Evolutionary conservation across 1,284 basidiomycete species (phyloP).

Genomic region (Rugosomyces carneus): DNA sequence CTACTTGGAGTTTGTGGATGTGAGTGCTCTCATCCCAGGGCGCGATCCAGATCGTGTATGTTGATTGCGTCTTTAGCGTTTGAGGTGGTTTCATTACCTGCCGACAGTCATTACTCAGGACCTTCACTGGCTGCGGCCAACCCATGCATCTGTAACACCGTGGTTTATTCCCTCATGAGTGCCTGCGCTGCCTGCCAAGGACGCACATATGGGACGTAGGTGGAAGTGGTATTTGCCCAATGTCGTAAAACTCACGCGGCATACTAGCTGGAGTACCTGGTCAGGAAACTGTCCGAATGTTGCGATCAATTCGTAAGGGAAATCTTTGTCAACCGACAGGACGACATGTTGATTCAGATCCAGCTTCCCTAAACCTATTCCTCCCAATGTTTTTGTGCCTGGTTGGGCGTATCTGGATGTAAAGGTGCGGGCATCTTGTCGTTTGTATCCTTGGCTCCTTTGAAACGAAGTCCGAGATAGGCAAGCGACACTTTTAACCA

Average conservation of each 20-base stretch:
- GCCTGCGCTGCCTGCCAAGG: constrained; percentile 26
- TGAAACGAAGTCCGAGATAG: constrained; percentile 1
- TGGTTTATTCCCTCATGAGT: constrained; percentile 25
- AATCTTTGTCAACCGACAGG: not conserved
- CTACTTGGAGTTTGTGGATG: constrained; percentile 33
- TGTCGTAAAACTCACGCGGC: not conserved
- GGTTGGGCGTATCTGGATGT: constrained; percentile 19
- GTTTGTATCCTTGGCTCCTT: not conserved
- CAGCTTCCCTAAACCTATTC: constrained; percentile 14
- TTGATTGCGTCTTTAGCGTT: constrained; percentile 9
- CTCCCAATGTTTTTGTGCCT: constrained; percentile 14
- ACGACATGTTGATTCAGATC: not conserved
- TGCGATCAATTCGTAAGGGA: constrained; percentile 12
- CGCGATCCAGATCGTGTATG: not conserved
- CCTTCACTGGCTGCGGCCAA: constrained; percentile 16
- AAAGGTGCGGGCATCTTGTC: constrained; percentile 8
- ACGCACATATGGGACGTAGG: constrained; percentile 17
- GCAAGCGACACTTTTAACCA: constrained; percentile 13
- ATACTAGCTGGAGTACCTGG: constrained; percentile 17
- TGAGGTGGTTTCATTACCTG: constrained; percentile 15
- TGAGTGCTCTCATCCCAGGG: constrained; percentile 5
- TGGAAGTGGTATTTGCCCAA: not conserved
- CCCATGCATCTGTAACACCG: constrained; percentile 24
- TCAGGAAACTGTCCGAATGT: constrained; percentile 17
- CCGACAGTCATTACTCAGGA: constrained; percentile 17